These are phyloP conservation scores for Penicillium desertorum DNA, from an alignment of 495 filamentous ascomycete species.

Conservation along the genomic window DNA sequence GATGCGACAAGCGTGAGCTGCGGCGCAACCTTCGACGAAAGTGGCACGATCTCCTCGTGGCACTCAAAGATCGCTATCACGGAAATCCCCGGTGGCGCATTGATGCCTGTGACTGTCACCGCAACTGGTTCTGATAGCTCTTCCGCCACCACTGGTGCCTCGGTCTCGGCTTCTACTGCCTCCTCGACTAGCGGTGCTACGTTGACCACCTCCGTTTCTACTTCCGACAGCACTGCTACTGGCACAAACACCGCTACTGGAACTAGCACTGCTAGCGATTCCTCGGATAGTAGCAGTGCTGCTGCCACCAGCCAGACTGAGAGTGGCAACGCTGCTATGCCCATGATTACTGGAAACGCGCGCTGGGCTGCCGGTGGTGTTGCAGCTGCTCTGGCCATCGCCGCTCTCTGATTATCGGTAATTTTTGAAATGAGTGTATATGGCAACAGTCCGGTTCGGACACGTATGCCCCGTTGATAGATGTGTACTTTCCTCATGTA, in stretches of 20 bases:
- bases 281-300: conserved; percentile 2
- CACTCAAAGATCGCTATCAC: background rate
- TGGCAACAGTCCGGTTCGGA: background rate
- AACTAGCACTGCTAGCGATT: background rate
- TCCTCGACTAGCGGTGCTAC: conserved; percentile 5
- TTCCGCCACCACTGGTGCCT: conserved; percentile 13
- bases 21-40: background rate
- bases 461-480: background rate
- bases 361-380: conserved; percentile 21
- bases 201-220: conserved; percentile 7
- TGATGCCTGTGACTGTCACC: conserved; percentile 16
- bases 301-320: conserved; percentile 9
- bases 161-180: conserved; percentile 14
- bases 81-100: conserved; percentile 7
- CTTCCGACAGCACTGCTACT: background rate
- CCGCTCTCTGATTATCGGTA: background rate
- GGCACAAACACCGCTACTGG: background rate
- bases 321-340: conserved; percentile 19
- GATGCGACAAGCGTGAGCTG: conserved; percentile 2
- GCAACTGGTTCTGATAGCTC: conserved; percentile 10
- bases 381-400: conserved; percentile 15
- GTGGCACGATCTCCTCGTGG: background rate
- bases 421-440: background rate
- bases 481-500: conserved; percentile 1
- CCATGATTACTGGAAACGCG: conserved; percentile 18